phyloP scores from a whole-genome alignment of 371 early-diverging fungal species.

The Mortierella sp. region DNA sequence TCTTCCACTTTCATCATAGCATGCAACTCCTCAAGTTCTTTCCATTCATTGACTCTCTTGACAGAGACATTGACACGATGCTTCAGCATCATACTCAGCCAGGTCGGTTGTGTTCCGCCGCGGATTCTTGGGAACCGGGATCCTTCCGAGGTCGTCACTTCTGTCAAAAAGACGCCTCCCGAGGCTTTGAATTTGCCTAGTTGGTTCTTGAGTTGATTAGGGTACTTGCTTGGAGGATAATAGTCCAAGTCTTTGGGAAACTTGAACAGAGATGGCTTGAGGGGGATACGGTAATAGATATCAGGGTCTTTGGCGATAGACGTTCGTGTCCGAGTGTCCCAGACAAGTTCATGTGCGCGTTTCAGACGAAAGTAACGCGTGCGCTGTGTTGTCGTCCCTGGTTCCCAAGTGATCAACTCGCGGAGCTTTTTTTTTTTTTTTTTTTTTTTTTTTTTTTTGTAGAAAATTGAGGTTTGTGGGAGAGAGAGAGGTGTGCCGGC shows the following conservation, averaged over 20 bases:
- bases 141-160: constrained; percentile 37
- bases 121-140: constrained; percentile 40
- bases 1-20: constrained; percentile 35
- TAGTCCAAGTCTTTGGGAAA: constrained; percentile 39
- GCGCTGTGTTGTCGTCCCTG: constrained; percentile 28
- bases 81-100: constrained; percentile 48
- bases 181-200: constrained; percentile 41
- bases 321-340: constrained; percentile 28
- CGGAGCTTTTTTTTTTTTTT: too few relatives aligned
- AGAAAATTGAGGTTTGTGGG: too few relatives aligned
- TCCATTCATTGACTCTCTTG: constrained; percentile 38
- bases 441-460: too few relatives aligned
- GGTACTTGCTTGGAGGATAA: constrained; percentile 38
- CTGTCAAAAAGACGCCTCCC: constrained; percentile 46
- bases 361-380: constrained; percentile 30
- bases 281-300: constrained; percentile 26
- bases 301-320: constrained; percentile 22
- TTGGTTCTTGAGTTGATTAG: constrained; percentile 34
- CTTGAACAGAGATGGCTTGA: constrained; percentile 27
- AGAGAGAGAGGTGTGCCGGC: not conserved
- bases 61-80: constrained; percentile 17
- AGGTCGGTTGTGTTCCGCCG: constrained; percentile 40
- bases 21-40: constrained; percentile 26
- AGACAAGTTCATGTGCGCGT: constrained; percentile 39
- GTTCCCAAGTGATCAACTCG: constrained; percentile 27